phyloP scores from a whole-genome alignment of 164 flowering plant species.

The Vitis rotundifolia region DNA sequence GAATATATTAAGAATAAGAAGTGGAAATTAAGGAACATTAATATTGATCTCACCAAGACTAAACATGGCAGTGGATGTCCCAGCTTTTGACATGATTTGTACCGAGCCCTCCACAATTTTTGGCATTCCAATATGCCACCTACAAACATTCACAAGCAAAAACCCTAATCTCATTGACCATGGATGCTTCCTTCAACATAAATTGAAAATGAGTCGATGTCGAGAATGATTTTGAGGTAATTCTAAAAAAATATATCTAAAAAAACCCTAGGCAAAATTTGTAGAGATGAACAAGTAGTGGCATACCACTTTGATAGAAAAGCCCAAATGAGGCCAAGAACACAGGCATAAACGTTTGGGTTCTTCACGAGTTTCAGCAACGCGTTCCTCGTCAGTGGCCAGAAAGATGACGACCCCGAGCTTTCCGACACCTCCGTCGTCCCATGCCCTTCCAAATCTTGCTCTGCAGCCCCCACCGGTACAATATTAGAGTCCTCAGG shows the following conservation, averaged over 20 bases:
- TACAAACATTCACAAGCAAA: background rate
- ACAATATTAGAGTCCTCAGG: background rate
- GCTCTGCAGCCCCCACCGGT: too few species aligned
- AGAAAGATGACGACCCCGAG: constrained; percentile 2
- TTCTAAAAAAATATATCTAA: too few species aligned
- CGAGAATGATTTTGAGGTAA: too few species aligned
- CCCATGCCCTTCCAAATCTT: background rate
- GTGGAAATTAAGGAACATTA: too few species aligned
- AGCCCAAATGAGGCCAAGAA: constrained; percentile 26
- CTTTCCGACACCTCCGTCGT: background rate
- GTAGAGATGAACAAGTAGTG: too few species aligned
- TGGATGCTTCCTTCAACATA: too few species aligned
- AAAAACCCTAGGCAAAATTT: too few species aligned
- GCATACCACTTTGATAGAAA: constrained; percentile 15
- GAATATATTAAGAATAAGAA: too few species aligned
- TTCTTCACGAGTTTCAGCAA: constrained; percentile 14
- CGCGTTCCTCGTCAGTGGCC: constrained; percentile 11
- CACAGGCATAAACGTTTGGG: constrained; percentile 23
- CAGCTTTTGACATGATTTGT: constrained; percentile 26
- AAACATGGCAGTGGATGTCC: constrained; percentile 33
- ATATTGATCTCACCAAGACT: constrained; percentile 21
- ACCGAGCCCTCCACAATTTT: constrained; percentile 26
- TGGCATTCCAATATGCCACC: constrained; percentile 33
- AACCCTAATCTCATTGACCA: too few species aligned
- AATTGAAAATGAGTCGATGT: too few species aligned